Base-by-base conservation (phyloP, 2,329 filamentous ascomycete genomes). In the Aspergillus glaucus region DNA sequence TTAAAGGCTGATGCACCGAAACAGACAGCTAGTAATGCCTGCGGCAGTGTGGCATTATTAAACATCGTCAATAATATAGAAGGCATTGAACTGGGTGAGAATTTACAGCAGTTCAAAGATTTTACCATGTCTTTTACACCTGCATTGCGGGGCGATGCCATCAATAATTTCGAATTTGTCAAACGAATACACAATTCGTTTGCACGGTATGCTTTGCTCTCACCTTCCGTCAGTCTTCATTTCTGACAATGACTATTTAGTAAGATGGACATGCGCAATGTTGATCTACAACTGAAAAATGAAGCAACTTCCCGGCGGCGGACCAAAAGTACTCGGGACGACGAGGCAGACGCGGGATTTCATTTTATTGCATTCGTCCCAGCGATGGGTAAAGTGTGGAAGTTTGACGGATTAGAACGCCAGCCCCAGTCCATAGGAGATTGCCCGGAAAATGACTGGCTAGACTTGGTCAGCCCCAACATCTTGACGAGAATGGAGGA, bases 351-450 rank as follows among this genome's bases (percentile, higher is more conserved):
- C n/a, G 77, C 79, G 10, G 84, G 81, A 0, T 93, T 86, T 62
- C 92, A 97, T 63, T 97, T 93, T 66, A 86, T 95, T 54, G 91
- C 90, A 6, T 95, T 92, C 62, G 83, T 96, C 26, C 88, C 88
- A 2, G 79, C 83, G 12, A 76, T 79, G n/a, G 84, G 81, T 2
- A 75, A 81, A 48, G 79, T 95, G 12, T 96, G 89, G 89, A 88
- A 91, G 64, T 81, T 97, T 4, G 92, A 97, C 66, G 92, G 92
- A 4, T 74, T 96, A 19, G 83, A 91, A 64, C 74, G 74, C 39
- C 81, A 84, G 54, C 92, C 89, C 3, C 78, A 82, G 30, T 79
- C 76, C 48, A 73, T 90, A 68, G 72, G 69, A 19, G 57, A 65
- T 43, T 70, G 77, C 61, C 70, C 61, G 4, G 65, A 71, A 5